A percentile compares a stretch with the other conserved stretches of the same genome.
phyloP scores from a whole-genome alignment of 306 rosid species.

The Gastrolobium bilobum region DNA sequence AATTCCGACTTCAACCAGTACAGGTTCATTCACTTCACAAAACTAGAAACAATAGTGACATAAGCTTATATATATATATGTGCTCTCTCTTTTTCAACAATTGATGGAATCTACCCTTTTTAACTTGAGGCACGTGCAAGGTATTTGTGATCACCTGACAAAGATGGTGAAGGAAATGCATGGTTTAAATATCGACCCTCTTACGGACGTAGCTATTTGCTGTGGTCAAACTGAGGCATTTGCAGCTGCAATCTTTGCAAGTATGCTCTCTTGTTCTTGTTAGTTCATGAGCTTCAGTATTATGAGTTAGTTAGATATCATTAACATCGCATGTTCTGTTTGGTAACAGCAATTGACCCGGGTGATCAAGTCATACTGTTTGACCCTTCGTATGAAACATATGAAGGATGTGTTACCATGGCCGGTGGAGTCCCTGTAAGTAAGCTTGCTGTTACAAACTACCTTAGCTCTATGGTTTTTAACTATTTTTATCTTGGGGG shows the following conservation, averaged over 20 bases:
- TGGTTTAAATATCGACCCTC: slow-evolving; percentile 78
- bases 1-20: slow-evolving; percentile 81
- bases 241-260: slow-evolving; percentile 78
- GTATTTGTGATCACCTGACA: slow-evolving; percentile 72
- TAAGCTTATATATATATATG: too few relatives aligned
- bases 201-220: slow-evolving; percentile 78
- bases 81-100: neutral
- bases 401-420: slow-evolving; percentile 68
- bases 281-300: slow-evolving; percentile 4
- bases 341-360: slow-evolving; percentile 71
- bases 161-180: slow-evolving; percentile 65
- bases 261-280: slow-evolving; percentile 36
- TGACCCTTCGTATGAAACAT: slow-evolving; percentile 77
- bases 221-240: slow-evolving; percentile 93
- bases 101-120: slow-evolving; percentile 14
- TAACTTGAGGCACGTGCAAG: slow-evolving; percentile 78
- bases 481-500: neutral
- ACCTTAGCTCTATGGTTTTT: neutral
- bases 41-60: too few relatives aligned
- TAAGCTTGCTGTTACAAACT: slow-evolving; percentile 31
- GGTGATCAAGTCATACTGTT: slow-evolving; percentile 85
- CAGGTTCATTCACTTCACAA: slow-evolving; percentile 51
- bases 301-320: neutral
- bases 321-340: slow-evolving; percentile 9
- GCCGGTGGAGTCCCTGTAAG: slow-evolving; percentile 87